phyloP scores from a whole-genome alignment of 345 rosid genomes.

The Eucalyptus albens region DNA sequence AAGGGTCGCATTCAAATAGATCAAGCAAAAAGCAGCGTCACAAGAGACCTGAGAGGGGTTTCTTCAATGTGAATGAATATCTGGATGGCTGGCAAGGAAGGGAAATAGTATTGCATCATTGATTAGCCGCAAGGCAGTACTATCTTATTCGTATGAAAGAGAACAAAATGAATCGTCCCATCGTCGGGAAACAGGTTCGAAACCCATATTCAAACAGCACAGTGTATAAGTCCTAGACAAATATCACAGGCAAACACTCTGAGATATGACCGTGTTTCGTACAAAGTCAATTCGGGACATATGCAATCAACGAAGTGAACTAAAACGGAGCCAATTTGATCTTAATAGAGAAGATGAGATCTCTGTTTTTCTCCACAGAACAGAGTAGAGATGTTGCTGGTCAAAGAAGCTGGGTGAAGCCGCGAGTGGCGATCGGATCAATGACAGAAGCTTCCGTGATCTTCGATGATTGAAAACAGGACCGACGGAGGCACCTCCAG shows the following conservation, averaged over 20 bases:
- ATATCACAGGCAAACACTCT: too few relatives aligned
- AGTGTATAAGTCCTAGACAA: background rate
- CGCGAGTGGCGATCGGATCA: background rate
- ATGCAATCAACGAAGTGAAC: background rate
- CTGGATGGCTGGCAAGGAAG: slow-evolving; percentile 87
- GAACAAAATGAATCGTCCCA: background rate
- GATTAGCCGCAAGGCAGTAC: slow-evolving; percentile 52
- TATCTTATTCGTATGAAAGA: slow-evolving; percentile 1
- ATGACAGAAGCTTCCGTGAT: background rate
- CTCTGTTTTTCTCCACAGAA: background rate
- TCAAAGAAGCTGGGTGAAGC: background rate
- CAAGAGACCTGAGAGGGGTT: slow-evolving; percentile 6
- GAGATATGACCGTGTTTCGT: background rate
- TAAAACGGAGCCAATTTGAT: background rate
- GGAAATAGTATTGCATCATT: slow-evolving; percentile 79
- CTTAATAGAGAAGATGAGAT: background rate
- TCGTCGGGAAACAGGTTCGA: background rate
- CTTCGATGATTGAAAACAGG: background rate
- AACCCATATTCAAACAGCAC: background rate
- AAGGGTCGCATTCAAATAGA: background rate
- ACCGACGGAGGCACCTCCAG: background rate
- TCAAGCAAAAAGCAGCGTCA: background rate
- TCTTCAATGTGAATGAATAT: slow-evolving; percentile 49
- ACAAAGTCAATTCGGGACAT: background rate
- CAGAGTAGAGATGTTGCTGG: background rate